Evolutionary conservation across 2,329 filamentous ascomycete species (phyloP).

Genomic region (Fusarium longipes): DNA sequence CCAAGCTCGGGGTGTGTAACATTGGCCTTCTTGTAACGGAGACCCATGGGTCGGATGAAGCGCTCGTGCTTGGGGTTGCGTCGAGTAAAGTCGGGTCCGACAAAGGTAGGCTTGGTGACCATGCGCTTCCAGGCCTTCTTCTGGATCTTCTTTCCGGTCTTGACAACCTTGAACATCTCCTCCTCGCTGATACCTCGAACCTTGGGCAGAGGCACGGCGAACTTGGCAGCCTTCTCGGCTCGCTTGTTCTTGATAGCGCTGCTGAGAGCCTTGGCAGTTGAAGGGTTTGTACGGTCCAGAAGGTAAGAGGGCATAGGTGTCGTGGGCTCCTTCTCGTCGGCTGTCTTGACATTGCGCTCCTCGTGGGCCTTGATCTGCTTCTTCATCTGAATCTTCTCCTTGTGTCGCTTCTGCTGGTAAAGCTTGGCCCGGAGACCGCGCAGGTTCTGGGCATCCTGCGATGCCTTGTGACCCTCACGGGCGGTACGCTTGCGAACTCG

Average conservation of each 20-base stretch:
- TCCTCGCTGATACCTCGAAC: slow-evolving; percentile 91
- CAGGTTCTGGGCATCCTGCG: slow-evolving; percentile 91
- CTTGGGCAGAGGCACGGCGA: slow-evolving; percentile 91
- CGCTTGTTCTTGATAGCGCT: slow-evolving; percentile 96
- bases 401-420: slow-evolving; percentile 90
- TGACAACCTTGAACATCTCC: slow-evolving; percentile 97
- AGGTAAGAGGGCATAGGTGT: slow-evolving; percentile 92
- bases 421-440: slow-evolving; percentile 92
- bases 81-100: slow-evolving; percentile 89
- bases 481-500: slow-evolving; percentile 86
- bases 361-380: slow-evolving; percentile 95
- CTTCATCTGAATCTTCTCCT: slow-evolving; percentile 98
- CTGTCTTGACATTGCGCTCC: slow-evolving; percentile 93
- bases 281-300: slow-evolving; percentile 79
- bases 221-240: slow-evolving; percentile 92
- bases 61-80: slow-evolving; percentile 82
- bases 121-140: slow-evolving; percentile 85
- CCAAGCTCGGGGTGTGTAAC: slow-evolving; percentile 80
- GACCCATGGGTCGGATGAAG: slow-evolving; percentile 63
- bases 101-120: slow-evolving; percentile 75
- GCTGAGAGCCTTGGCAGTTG: slow-evolving; percentile 75
- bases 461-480: slow-evolving; percentile 88
- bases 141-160: slow-evolving; percentile 92
- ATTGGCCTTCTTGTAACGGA: slow-evolving; percentile 64
- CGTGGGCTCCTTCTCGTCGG: slow-evolving; percentile 79